A percentile compares a stretch with the other conserved stretches of the same genome.
phyloP scores from a whole-genome alignment of 257 asterid species.

The Euphrasia confusa region DNA sequence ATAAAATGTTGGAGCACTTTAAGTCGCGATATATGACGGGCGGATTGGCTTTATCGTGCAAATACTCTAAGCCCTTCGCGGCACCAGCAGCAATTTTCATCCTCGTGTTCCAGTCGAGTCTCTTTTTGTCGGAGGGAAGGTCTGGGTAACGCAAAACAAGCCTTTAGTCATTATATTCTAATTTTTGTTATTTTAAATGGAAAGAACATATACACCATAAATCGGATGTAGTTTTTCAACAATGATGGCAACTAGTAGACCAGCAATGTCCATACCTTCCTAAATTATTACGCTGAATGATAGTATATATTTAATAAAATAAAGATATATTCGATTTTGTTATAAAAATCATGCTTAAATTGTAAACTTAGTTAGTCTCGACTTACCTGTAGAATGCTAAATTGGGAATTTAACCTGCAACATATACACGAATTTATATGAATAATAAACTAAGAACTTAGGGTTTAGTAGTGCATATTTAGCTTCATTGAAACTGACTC shows the following conservation, averaged over 20 bases:
- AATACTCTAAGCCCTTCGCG: conserved; percentile 84
- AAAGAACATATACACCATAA: background rate
- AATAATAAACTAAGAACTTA: too few relatives aligned
- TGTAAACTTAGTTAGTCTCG: too few relatives aligned
- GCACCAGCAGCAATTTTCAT: conserved; percentile 47
- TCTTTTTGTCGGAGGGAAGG: conserved; percentile 49
- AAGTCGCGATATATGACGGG: conserved; percentile 92
- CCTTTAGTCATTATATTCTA: background rate
- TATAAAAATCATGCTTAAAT: too few relatives aligned
- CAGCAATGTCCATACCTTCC: background rate
- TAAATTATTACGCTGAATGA: background rate
- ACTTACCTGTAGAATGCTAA: too few relatives aligned
- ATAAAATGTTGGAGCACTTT: conserved; percentile 86
- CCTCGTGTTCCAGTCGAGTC: conserved; percentile 76
- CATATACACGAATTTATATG: too few relatives aligned
- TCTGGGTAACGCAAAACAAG: conserved; percentile 33
- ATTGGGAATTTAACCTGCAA: too few relatives aligned
- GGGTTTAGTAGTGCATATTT: background rate
- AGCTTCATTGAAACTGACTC: background rate
- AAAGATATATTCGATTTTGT: too few relatives aligned
- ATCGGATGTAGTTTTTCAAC: background rate
- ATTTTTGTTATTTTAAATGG: background rate
- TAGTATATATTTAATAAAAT: background rate
- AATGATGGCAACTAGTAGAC: background rate
- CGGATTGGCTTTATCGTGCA: conserved; percentile 86